Evolutionary conservation across 2,329 filamentous ascomycete species (phyloP).

Genomic region (Aureobasidium sp.): DNA sequence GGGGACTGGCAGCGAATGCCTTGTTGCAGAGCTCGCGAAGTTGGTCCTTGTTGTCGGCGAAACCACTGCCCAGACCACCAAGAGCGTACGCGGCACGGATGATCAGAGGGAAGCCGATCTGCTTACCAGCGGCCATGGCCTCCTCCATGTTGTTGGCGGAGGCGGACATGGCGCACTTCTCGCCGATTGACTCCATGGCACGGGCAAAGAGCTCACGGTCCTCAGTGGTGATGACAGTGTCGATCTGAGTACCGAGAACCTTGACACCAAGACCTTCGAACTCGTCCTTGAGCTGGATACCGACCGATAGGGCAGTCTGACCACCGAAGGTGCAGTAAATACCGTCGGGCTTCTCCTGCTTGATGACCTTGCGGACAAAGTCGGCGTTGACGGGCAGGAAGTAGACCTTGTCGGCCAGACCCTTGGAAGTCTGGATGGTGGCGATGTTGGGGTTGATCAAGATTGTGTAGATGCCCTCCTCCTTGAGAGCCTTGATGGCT

Average conservation of each 20-base stretch:
- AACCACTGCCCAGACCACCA: conserved; percentile 89
- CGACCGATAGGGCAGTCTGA: conserved; percentile 92
- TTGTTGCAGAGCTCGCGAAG: conserved; percentile 84
- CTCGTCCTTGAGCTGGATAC: conserved; percentile 95
- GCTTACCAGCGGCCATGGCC: conserved; percentile 76
- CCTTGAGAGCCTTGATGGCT: conserved; percentile 95
- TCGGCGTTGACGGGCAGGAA: conserved; percentile 95
- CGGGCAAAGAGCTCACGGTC: conserved; percentile 95
- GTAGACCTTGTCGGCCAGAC: conserved; percentile 96
- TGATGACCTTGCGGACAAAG: conserved; percentile 95
- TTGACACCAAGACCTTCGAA: conserved; percentile 87
- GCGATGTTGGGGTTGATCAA: conserved; percentile 99
- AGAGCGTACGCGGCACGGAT: conserved; percentile 93
- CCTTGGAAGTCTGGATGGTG: conserved; percentile 97
- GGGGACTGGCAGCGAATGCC: conserved; percentile 88
- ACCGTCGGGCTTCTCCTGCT: conserved; percentile 86
- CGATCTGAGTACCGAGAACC: conserved; percentile 91
- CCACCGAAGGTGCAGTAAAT: conserved; percentile 98
- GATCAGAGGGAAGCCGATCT: conserved; percentile 94
- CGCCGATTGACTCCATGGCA: conserved; percentile 96
- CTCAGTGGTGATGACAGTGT: conserved; percentile 97
- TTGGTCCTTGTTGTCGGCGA: conserved; percentile 79
- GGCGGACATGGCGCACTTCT: conserved; percentile 96
- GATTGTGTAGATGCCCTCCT: conserved; percentile 96
- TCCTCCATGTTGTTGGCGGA: conserved; percentile 85